Base-by-base conservation (phyloP, 176 grass and related monocot genomes). In the Raddia guianensis region DNA sequence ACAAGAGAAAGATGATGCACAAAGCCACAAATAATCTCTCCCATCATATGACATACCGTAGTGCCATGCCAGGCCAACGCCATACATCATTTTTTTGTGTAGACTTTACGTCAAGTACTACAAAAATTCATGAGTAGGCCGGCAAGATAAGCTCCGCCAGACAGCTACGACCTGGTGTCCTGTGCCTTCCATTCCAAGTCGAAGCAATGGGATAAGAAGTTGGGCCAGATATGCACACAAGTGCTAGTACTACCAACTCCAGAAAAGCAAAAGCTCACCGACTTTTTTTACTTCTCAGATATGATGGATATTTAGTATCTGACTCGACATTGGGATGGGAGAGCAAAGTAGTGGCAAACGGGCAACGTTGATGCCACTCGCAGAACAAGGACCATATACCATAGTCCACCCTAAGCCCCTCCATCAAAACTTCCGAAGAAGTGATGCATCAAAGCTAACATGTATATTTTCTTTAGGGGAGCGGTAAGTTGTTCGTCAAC, bases 151-250 rank as follows among this genome's bases (percentile, higher is more conserved):
- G 50, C 73, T 77, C 46, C 8, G 32, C 27, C 4, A 6, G 52
- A 37, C 70, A 5, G 9, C 72, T 44, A 32, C 49, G 19, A 68
- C 35, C 44, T 50, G 37, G 37, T 40, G 82, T 70, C 65, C 4
- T 76, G 63, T 84, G 63, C 82, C 46, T 53, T 78, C 18, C 56
- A 12, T 78, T 78, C 47, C 74, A 78, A 78, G 57, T 64, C 5
- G 57, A 53, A 44, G 18, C 4, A 42, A 51, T 68, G 72, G 47
- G 40, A 75, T 45, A 54, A 27, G 65, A 60, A 62, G 56, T 52
- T 77, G 18, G 65, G 37, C 15, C 49, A 1, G 15, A 19, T 64
- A 50, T 19, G 34, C 54, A 45, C 47, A 54, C 10, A 77, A 32
- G 53, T 7, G 51, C 58, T 12, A n/a, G 47, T 21, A 13, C 60